These are phyloP conservation scores for Melaleuca quinquenervia DNA, from an alignment of 345 rosid species.

Conservation along the genomic window DNA sequence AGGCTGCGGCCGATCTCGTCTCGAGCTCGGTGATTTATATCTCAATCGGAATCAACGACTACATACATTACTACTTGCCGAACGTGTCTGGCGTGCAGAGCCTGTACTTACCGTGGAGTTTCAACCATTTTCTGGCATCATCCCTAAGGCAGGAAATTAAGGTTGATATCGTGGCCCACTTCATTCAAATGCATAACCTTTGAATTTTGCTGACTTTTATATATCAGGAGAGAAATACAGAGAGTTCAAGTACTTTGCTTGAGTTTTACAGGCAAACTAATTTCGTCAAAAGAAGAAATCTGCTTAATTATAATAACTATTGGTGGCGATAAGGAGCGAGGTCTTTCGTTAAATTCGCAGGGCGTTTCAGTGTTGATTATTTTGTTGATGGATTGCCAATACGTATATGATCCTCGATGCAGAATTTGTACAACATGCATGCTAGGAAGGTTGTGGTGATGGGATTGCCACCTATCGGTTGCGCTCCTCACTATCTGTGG, in stretches of 20 bases:
- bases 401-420: not conserved
- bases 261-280: not conserved
- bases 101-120: slow-evolving; percentile 74
- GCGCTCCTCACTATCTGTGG: slow-evolving; percentile 86
- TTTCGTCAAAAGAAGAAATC: not conserved
- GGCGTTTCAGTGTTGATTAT: not conserved
- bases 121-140: slow-evolving; percentile 69
- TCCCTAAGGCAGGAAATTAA: slow-evolving; percentile 50
- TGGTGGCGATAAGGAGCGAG: not conserved
- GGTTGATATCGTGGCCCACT: slow-evolving; percentile 19
- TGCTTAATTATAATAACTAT: not conserved
- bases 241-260: not conserved
- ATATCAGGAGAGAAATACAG: not conserved
- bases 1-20: slow-evolving; percentile 33
- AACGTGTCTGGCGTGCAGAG: slow-evolving; percentile 66
- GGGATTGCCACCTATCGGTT: slow-evolving; percentile 86
- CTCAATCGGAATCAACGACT: slow-evolving; percentile 83
- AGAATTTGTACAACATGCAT: slow-evolving; percentile 60
- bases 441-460: slow-evolving; percentile 67
- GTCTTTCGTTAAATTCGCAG: not conserved
- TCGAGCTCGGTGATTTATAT: slow-evolving; percentile 60
- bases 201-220: not conserved
- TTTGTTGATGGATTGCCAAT: not conserved
- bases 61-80: slow-evolving; percentile 78
- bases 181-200: not conserved